A percentile compares a stretch with the other conserved stretches of the same genome.
phyloP scores from a whole-genome alignment of 2,329 filamentous ascomycete species.

The Ophiocordyceps australis region DNA sequence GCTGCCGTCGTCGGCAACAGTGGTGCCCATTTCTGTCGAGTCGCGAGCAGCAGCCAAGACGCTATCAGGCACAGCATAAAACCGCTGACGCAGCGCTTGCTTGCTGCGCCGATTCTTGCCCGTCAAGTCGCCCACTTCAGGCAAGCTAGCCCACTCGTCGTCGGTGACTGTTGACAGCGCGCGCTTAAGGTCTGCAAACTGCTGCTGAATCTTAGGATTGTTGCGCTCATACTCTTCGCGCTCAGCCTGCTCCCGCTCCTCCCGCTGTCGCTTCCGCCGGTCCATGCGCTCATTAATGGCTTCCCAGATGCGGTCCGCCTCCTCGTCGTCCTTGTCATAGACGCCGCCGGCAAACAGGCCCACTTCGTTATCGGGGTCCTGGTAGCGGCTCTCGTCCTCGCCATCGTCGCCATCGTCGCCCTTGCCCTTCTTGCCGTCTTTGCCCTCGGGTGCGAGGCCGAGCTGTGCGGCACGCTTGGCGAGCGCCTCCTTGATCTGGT shows the following conservation, averaged over 20 bases:
- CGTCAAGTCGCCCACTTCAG: slow-evolving; percentile 91
- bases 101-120: slow-evolving; percentile 80
- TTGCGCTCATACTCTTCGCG: slow-evolving; percentile 89
- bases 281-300: slow-evolving; percentile 97
- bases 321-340: slow-evolving; percentile 95
- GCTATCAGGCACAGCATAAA: slow-evolving; percentile 94
- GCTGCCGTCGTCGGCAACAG: slow-evolving; percentile 63
- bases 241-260: slow-evolving; percentile 84
- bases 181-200: slow-evolving; percentile 91
- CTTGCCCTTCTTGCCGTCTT: slow-evolving; percentile 53
- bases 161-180: slow-evolving; percentile 76
- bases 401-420: slow-evolving; percentile 54
- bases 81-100: slow-evolving; percentile 65
- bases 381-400: slow-evolving; percentile 65
- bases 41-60: slow-evolving; percentile 78
- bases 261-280: slow-evolving; percentile 73
- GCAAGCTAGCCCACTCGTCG: slow-evolving; percentile 90
- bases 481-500: slow-evolving; percentile 95
- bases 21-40: slow-evolving; percentile 67
- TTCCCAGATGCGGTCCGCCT: slow-evolving; percentile 90
- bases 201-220: slow-evolving; percentile 95
- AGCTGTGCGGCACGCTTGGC: slow-evolving; percentile 82
- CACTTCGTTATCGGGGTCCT: slow-evolving; percentile 93
- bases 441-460: slow-evolving; percentile 50
- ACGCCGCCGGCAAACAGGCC: slow-evolving; percentile 89